Percentiles rank a stretch among this genome's conserved stretches.
Evolutionary conservation across 2,329 filamentous ascomycete genomes (phyloP).

Genomic region (Monilinia fructicola): DNA sequence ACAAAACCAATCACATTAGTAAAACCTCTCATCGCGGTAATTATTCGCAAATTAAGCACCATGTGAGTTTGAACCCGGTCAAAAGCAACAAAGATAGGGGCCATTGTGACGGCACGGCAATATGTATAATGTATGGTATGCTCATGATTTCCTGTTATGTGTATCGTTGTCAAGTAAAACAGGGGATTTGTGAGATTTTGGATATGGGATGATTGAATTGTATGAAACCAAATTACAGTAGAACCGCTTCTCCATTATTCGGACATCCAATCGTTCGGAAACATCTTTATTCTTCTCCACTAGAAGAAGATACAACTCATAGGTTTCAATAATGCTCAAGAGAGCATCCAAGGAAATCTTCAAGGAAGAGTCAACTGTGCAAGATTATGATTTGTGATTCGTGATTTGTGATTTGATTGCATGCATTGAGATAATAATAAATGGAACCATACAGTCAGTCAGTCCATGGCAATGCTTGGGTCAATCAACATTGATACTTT

Average conservation of each 20-base stretch:
- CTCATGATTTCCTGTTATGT: too few relatives aligned
- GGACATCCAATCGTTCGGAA: constrained; percentile 21
- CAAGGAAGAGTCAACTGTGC: constrained; percentile 7
- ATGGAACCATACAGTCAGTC: background rate
- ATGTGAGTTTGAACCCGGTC: background rate
- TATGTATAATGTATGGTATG: too few relatives aligned
- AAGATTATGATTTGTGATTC: background rate
- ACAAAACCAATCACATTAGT: constrained; percentile 6
- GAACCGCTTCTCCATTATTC: constrained; percentile 8
- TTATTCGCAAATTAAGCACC: constrained; percentile 15
- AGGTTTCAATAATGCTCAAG: constrained; percentile 5
- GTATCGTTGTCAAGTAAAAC: constrained; percentile 4
- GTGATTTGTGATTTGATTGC: background rate
- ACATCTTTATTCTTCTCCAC: constrained; percentile 18
- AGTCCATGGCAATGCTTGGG: background rate
- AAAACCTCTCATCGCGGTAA: constrained; percentile 7
- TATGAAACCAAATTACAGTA: constrained; percentile 8
- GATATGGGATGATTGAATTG: constrained; percentile 19
- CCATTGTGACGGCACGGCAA: too few relatives aligned
- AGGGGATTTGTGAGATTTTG: background rate
- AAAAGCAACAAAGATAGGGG: background rate
- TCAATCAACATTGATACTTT: background rate
- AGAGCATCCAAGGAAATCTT: constrained; percentile 1
- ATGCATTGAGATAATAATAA: constrained; percentile 11
- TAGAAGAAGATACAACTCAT: constrained; percentile 20